Evolutionary conservation across 108 stramenopile genomes (phyloP).

Genomic region (Fragilaria crotonensis): DNA sequence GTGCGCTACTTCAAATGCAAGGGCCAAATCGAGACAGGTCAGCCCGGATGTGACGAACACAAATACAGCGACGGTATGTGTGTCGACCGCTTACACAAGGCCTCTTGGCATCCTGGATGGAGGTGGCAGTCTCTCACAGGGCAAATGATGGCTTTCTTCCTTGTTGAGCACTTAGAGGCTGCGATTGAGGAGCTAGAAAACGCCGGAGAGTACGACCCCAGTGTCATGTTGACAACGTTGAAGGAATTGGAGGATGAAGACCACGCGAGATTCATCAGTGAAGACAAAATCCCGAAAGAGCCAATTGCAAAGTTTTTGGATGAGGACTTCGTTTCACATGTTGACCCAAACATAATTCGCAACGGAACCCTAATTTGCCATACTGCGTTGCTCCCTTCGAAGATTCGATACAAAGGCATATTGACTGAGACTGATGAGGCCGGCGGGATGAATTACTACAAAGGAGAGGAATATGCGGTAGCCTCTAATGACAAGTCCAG

Average conservation of each 20-base stretch:
- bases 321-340: neutral
- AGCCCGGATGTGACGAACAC: constrained; percentile 26
- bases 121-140: constrained; percentile 30
- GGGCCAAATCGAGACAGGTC: constrained; percentile 30
- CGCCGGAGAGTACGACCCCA: neutral
- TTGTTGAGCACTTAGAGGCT: neutral
- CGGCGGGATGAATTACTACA: constrained; percentile 1
- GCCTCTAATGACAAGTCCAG: neutral
- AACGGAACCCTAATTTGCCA: constrained; percentile 30
- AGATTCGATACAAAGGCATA: constrained; percentile 32
- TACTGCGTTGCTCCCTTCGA: constrained; percentile 30
- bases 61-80: constrained; percentile 7
- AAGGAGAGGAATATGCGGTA: constrained; percentile 6
- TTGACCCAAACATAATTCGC: constrained; percentile 10
- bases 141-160: constrained; percentile 29
- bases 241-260: neutral
- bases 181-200: neutral
- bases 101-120: constrained; percentile 55
- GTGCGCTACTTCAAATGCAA: constrained; percentile 34
- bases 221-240: neutral
- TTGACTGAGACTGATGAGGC: constrained; percentile 14
- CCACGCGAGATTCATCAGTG: constrained; percentile 6
- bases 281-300: constrained; percentile 15
- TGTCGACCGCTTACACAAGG: constrained; percentile 5
- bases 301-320: neutral